phyloP scores from a whole-genome alignment of 176 grass and related monocot species.

The Luzula sylvatica region DNA sequence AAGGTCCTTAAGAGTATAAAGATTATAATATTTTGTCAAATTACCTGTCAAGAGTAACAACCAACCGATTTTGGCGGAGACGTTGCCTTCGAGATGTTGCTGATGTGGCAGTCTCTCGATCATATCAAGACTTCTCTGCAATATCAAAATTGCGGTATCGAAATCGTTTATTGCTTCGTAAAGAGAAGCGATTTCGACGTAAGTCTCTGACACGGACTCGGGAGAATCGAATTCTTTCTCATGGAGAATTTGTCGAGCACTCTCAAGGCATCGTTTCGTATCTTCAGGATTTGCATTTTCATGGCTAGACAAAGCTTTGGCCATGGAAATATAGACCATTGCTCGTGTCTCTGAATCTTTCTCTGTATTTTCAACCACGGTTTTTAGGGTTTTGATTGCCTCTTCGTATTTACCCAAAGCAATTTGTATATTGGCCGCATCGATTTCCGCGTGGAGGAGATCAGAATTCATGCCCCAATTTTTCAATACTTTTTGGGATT shows the following conservation, averaged over 20 bases:
- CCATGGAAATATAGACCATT: constrained; percentile 74
- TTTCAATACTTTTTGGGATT: constrained; percentile 69
- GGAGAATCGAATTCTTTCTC: constrained; percentile 46
- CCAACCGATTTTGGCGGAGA: constrained; percentile 66
- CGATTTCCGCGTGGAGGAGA: constrained; percentile 58
- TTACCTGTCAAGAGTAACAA: constrained; percentile 58
- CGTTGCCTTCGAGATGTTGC: constrained; percentile 80
- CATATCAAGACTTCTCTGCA: constrained; percentile 70
- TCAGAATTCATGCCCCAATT: constrained; percentile 56
- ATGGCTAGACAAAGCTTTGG: constrained; percentile 59
- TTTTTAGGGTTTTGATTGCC: constrained; percentile 44
- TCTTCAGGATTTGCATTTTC: constrained; percentile 40
- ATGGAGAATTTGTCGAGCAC: constrained; percentile 50
- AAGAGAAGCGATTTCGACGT: constrained; percentile 42
- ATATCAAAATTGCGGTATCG: constrained; percentile 57
- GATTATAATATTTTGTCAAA: neutral
- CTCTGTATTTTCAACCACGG: constrained; percentile 33
- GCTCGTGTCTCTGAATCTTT: constrained; percentile 46
- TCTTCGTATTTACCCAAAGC: constrained; percentile 67
- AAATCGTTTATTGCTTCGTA: constrained; percentile 74
- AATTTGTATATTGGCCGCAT: constrained; percentile 75
- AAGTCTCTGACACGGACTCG: constrained; percentile 50
- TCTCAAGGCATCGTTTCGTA: constrained; percentile 62
- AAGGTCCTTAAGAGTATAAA: neutral
- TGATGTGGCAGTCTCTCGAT: constrained; percentile 79